Conservation (phyloP, 202 grass and related monocot genomes). For the Panicum hallii region DNA sequence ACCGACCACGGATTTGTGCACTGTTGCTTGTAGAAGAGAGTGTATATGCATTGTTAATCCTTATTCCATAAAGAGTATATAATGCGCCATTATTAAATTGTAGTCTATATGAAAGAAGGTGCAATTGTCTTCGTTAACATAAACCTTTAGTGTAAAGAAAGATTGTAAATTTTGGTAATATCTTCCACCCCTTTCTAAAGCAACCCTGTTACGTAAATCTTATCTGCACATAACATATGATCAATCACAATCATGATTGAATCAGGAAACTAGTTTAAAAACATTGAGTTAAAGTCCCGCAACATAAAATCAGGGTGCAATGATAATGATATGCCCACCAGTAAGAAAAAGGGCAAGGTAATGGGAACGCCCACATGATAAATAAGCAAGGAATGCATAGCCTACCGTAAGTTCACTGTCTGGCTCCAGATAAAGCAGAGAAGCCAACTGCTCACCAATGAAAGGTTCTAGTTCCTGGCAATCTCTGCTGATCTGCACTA, state of each 20-base stretch:
- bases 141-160: neutral
- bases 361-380: slow-evolving; percentile 4
- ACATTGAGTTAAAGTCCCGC: neutral
- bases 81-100: neutral
- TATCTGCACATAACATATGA: slow-evolving; percentile 18
- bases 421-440: slow-evolving; percentile 91
- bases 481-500: slow-evolving; percentile 92
- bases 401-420: slow-evolving; percentile 96
- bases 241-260: slow-evolving; percentile 7
- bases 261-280: neutral
- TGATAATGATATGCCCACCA: slow-evolving; percentile 27
- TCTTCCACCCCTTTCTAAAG: slow-evolving; percentile 7
- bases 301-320: slow-evolving; percentile 29
- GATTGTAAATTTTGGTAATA: neutral
- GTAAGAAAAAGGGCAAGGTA: slow-evolving; percentile 34
- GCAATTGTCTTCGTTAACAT: neutral
- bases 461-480: slow-evolving; percentile 98
- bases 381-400: slow-evolving; percentile 32
- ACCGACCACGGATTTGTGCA: neutral
- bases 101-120: slow-evolving; percentile 4
- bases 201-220: slow-evolving; percentile 14
- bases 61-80: neutral
- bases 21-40: neutral
- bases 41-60: neutral
- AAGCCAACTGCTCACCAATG: slow-evolving; percentile 93